phyloP scores from a whole-genome alignment of 1,284 basidiomycete genomes.

The Chalciporus piperatoides region DNA sequence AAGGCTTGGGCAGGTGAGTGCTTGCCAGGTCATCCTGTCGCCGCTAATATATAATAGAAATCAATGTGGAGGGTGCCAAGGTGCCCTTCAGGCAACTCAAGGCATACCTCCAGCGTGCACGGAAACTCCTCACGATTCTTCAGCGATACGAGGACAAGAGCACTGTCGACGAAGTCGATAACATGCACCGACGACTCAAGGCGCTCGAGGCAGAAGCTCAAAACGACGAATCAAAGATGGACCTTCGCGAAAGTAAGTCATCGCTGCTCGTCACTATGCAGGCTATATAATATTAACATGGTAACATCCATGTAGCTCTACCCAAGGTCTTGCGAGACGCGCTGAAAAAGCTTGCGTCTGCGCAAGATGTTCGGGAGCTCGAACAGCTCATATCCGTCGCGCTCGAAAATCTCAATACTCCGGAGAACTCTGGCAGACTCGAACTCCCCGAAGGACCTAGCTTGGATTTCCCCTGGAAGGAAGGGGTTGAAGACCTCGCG shows the following conservation, averaged over 20 bases:
- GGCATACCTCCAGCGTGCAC: background rate
- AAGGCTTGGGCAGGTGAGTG: too few relatives aligned
- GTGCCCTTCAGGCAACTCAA: too few relatives aligned
- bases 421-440: too few relatives aligned
- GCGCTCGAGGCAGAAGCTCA: background rate
- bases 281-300: too few relatives aligned
- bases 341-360: background rate
- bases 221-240: background rate
- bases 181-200: background rate
- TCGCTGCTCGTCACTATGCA: too few relatives aligned
- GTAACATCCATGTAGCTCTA: background rate
- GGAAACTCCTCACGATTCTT: background rate
- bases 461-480: background rate
- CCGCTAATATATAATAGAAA: too few relatives aligned
- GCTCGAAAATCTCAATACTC: background rate
- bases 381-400: background rate
- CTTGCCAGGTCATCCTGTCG: too few relatives aligned
- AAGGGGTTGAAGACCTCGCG: background rate
- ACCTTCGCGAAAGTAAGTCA: background rate
- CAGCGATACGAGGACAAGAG: background rate
- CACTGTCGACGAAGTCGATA: background rate
- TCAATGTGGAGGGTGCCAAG: too few relatives aligned
- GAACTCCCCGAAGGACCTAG: too few relatives aligned
- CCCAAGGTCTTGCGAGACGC: background rate
- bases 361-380: background rate